These are phyloP conservation scores for Aspergillus sp. DNA, from an alignment of 2,329 filamentous ascomycete species.

Conservation along the genomic window DNA sequence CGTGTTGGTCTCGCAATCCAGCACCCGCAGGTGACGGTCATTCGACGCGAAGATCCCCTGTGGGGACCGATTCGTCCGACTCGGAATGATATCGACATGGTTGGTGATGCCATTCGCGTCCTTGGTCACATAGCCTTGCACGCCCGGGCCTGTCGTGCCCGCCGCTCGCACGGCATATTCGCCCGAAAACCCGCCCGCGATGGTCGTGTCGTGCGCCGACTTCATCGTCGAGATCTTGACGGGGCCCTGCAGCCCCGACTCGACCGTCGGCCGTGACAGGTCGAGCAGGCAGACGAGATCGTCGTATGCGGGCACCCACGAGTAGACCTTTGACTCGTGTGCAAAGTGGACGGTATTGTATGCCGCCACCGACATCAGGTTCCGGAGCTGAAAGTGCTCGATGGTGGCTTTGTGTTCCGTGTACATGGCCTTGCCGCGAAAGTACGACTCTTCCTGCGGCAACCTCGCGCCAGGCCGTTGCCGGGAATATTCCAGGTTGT, in stretches of 20 bases:
- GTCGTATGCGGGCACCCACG: conserved; percentile 51
- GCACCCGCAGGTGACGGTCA: conserved; percentile 55
- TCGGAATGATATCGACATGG: conserved; percentile 56
- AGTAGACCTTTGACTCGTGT: conserved; percentile 49
- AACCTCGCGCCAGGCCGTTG: conserved; percentile 31
- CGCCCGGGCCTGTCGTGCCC: conserved; percentile 33
- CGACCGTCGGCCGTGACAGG: conserved; percentile 44
- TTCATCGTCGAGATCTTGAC: conserved; percentile 57
- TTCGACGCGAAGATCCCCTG: conserved; percentile 60
- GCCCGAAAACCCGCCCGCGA: conserved; percentile 59
- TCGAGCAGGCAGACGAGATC: conserved; percentile 50
- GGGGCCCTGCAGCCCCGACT: conserved; percentile 37
- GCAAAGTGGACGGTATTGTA: conserved; percentile 60
- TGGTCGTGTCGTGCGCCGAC: conserved; percentile 50
- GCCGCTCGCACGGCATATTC: conserved; percentile 56
- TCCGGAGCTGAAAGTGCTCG: conserved; percentile 62
- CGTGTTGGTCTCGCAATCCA: conserved; percentile 53
- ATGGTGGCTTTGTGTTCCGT: conserved; percentile 53
- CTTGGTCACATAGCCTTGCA: conserved; percentile 52
- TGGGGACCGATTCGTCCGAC: conserved; percentile 50
- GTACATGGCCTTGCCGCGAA: conserved; percentile 52
- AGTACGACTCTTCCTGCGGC: conserved; percentile 48
- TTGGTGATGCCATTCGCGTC: conserved; percentile 57
- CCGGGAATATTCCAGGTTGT: conserved; percentile 37
- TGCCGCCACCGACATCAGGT: conserved; percentile 56